phyloP scores from a whole-genome alignment of 257 asterid genomes.

The Solanum raphanifolium region DNA sequence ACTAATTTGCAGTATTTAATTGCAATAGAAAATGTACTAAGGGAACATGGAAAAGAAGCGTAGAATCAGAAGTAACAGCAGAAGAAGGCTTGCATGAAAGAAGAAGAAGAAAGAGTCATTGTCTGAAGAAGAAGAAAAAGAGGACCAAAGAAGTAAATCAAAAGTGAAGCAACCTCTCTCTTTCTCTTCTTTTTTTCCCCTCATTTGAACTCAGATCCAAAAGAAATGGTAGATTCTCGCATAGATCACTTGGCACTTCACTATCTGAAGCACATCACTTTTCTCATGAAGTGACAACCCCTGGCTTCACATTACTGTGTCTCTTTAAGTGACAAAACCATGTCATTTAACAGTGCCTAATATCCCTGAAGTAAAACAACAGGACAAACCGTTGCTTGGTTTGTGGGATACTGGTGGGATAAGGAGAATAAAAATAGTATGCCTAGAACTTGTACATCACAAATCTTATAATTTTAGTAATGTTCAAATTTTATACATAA shows the following conservation, averaged over 20 bases:
- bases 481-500: neutral
- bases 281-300: neutral
- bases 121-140: neutral
- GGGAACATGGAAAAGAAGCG: neutral
- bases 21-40: neutral
- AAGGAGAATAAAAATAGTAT: neutral
- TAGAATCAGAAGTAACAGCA: neutral
- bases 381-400: neutral
- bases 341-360: neutral
- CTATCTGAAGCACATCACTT: neutral
- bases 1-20: neutral
- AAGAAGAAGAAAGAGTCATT: neutral
- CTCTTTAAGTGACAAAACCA: neutral
- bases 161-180: neutral
- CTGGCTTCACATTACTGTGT: neutral
- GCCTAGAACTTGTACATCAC: neutral
- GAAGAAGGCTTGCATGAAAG: neutral
- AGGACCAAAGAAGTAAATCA: neutral
- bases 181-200: neutral
- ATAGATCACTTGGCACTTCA: neutral
- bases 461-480: neutral
- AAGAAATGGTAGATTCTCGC: neutral
- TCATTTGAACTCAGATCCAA: neutral
- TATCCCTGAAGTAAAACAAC: neutral
- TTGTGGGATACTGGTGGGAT: neutral